Evolutionary conservation across 805 yeast genomes (phyloP), one percentile per base, ranked within the genome.

Genomic region (Sungouiella thailandica): DNA sequence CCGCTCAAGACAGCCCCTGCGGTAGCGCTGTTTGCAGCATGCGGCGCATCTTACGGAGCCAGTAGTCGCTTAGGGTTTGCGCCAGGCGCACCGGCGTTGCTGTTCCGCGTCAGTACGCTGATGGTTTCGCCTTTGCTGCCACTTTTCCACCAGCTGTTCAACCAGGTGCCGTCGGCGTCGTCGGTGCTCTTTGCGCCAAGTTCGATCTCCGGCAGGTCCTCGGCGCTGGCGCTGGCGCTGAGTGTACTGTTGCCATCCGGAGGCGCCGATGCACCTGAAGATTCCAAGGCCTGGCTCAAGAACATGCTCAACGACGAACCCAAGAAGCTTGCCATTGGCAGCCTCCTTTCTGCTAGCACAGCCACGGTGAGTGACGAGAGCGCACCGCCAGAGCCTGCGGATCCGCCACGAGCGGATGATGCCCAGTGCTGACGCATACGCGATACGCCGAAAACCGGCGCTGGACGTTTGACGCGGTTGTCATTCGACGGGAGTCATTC

Each of bases 71-170:
- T 3, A 53, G 55, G 4, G 44, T 39, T 35, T 46, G 22, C 8
- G 8, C 29, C n/a, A 10, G 22, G 22, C 7, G 9, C 22, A 7
- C 22, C 22, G 9, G 22, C 8, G 8, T n/a, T n/a, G n/a, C n/a
- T n/a, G n/a, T 19, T 19, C 22, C 7, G 9, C 8, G 7, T 19
- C 8, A 49, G 58, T 4, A 61, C 65, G 17, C 52, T 53, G 34
- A 43, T 58, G 43, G 60, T 57, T 18, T 52, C 60, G 33, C 70
- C 71, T 10, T 50, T 66, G 23, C 54, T 61, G 17, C 71, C 71
- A 13, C 52, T 66, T 23, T 65, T 60, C 44, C 68, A 60, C 41
- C 67, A 60, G 39, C 46, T 58, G 17, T 60, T 61, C 38, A 51
- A 47, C 45, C 49, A 44, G 25, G 49, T 40, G 22, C 23, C 28